Evolutionary conservation across 2,329 filamentous ascomycete species (phyloP).

Genomic region (Aspergillus tamarii): DNA sequence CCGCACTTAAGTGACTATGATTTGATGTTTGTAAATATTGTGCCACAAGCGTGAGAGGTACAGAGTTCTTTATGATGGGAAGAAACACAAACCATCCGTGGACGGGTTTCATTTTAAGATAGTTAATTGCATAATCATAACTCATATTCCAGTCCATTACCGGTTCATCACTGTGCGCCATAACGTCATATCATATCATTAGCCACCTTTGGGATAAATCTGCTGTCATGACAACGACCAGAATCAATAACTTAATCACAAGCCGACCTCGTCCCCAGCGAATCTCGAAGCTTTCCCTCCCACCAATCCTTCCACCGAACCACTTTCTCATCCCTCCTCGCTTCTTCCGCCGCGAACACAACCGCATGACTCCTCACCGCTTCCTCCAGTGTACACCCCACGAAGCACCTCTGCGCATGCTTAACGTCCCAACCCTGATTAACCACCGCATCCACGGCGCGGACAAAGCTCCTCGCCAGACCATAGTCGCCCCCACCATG

Average conservation of each 20-base stretch:
- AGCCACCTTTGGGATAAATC: not conserved
- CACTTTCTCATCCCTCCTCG: conserved; percentile 69
- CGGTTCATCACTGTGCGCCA: not conserved
- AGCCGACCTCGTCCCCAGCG: conserved; percentile 2
- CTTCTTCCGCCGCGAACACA: conserved; percentile 93
- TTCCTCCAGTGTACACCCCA: conserved; percentile 86
- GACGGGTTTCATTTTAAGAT: not conserved
- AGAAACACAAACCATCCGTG: not conserved
- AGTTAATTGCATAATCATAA: conserved; percentile 8
- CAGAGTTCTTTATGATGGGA: not conserved
- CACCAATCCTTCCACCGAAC: conserved; percentile 80
- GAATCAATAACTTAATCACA: conserved; percentile 7
- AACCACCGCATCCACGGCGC: conserved; percentile 79
- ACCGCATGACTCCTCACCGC: conserved; percentile 86
- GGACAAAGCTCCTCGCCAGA: conserved; percentile 78
- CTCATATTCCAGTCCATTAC: conserved; percentile 9
- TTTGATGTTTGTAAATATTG: conserved; percentile 4
- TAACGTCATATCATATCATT: conserved; percentile 2
- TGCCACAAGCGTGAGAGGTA: not conserved
- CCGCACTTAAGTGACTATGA: conserved; percentile 70
- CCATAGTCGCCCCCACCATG: conserved; percentile 83
- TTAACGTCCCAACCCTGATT: conserved; percentile 67
- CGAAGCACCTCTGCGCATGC: conserved; percentile 72
- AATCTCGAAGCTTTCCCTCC: conserved; percentile 54
- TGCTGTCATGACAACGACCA: not conserved